Evolutionary conservation across 345 rosid species (phyloP).

Genomic region (Geranium brycei): DNA sequence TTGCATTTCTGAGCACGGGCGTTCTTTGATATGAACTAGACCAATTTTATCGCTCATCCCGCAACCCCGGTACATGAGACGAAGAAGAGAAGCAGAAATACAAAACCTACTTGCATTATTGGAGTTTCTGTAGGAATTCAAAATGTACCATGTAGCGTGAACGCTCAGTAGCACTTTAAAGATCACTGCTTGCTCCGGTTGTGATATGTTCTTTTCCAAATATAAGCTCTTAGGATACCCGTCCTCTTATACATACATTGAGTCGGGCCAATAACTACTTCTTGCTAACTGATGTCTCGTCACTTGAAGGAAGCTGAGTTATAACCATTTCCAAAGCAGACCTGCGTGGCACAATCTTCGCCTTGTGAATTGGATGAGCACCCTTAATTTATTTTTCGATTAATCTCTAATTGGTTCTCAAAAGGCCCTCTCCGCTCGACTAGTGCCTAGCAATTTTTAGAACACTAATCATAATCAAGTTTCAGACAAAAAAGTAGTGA

Average conservation of each 20-base stretch:
- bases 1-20: slow-evolving; percentile 90
- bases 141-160: slow-evolving; percentile 78
- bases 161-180: slow-evolving; percentile 74
- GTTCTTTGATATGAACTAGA: slow-evolving; percentile 84
- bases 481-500: no score
- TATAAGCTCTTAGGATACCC: not conserved
- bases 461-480: no score
- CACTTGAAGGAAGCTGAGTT: not conserved
- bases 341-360: not conserved
- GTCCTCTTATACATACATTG: not conserved
- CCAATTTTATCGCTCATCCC: slow-evolving; percentile 92
- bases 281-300: not conserved
- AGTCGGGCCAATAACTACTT: not conserved
- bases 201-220: slow-evolving; percentile 3
- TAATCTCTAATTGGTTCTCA: no score
- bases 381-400: no score
- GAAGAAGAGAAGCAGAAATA: no score
- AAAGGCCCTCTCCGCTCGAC: no score
- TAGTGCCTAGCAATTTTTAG: no score
- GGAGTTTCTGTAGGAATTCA: no score
- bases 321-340: not conserved
- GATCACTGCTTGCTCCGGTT: not conserved
- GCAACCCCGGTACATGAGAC: no score
- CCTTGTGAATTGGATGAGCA: slow-evolving; percentile 6
- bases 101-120: no score